These are phyloP conservation scores for Aspergillus unguis DNA, from an alignment of 2,329 filamentous ascomycete genomes.

Conservation along the genomic window DNA sequence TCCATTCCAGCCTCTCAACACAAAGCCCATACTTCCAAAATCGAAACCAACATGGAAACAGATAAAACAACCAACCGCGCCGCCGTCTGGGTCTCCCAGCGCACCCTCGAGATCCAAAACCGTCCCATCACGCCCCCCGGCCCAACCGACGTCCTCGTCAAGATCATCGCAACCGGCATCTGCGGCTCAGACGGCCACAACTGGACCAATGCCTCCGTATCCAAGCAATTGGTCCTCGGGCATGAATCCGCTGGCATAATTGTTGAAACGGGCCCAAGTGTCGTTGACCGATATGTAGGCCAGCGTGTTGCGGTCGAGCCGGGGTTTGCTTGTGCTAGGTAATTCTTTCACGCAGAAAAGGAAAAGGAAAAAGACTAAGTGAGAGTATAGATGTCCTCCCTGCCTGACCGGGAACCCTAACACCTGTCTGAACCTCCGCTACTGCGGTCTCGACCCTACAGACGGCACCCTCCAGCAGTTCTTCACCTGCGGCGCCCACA, in stretches of 20 bases:
- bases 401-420: not conserved
- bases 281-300: not conserved
- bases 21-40: not conserved
- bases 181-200: constrained; percentile 1
- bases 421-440: not conserved
- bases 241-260: not conserved
- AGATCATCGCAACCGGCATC: not conserved
- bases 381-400: not conserved
- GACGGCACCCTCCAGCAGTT: not conserved
- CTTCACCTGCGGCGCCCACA: not conserved
- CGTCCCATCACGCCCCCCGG: not conserved
- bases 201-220: not conserved
- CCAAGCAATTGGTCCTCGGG: not conserved
- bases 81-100: not conserved
- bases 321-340: not conserved
- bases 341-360: not conserved
- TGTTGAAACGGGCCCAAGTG: not conserved
- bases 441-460: not conserved
- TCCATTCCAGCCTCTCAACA: not conserved
- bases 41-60: not conserved
- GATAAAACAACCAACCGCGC: not conserved
- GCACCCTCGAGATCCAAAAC: not conserved
- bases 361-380: not conserved
- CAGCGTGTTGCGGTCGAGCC: not conserved
- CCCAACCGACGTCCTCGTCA: not conserved